Evolutionary conservation across 352 stramenopile species (phyloP).

Genomic region (Phytophthora pini): DNA sequence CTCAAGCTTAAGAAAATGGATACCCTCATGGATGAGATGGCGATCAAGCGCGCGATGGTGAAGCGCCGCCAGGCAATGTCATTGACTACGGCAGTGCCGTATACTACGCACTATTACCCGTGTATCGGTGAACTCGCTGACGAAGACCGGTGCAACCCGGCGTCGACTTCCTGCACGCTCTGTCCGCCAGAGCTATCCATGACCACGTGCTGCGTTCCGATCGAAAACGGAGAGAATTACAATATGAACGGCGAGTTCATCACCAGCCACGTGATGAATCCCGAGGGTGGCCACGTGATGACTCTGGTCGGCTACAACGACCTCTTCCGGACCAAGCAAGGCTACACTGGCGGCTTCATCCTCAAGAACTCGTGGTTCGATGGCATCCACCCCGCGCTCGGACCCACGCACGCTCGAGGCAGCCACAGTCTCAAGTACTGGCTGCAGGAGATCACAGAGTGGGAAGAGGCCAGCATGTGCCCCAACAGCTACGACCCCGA

Average conservation of each 20-base stretch:
- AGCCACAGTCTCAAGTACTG: slow-evolving; percentile 78
- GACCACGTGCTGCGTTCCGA: slow-evolving; percentile 63
- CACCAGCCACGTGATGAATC: slow-evolving; percentile 53
- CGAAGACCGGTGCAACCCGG: slow-evolving; percentile 62
- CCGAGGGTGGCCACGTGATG: slow-evolving; percentile 72
- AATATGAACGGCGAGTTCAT: slow-evolving; percentile 80
- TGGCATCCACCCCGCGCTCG: slow-evolving; percentile 62
- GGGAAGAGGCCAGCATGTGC: slow-evolving; percentile 72
- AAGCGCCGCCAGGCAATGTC: too few species aligned
- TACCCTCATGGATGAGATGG: too few species aligned
- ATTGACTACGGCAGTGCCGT: too few species aligned
- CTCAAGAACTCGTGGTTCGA: slow-evolving; percentile 86
- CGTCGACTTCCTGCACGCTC: slow-evolving; percentile 53
- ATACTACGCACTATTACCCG: slow-evolving; percentile 49
- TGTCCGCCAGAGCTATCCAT: slow-evolving; percentile 55
- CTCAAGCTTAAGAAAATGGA: too few species aligned
- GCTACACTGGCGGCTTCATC: slow-evolving; percentile 72
- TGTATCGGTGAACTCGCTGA: slow-evolving; percentile 57
- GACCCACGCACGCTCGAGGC: slow-evolving; percentile 61
- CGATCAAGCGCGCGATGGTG: too few species aligned
- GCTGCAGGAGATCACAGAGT: slow-evolving; percentile 75
- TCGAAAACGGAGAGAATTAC: slow-evolving; percentile 52
- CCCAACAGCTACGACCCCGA: slow-evolving; percentile 74
- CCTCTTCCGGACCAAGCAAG: slow-evolving; percentile 61
- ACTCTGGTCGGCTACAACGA: slow-evolving; percentile 79